Evolutionary conservation across 345 rosid species (phyloP).

Genomic region (Eucalyptus rudis): DNA sequence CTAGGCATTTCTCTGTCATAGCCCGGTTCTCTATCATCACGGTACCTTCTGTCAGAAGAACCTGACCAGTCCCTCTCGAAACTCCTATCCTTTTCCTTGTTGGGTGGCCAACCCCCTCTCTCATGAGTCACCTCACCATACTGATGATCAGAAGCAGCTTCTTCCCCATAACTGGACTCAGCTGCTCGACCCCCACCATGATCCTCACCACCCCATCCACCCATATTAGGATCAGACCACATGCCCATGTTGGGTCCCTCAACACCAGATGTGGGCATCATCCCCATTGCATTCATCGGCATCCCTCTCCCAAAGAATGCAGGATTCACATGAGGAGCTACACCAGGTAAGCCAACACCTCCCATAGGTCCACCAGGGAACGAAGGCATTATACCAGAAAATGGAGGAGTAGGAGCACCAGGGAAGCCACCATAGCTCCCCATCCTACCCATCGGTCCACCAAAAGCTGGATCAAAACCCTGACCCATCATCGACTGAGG

Average conservation of each 20-base stretch:
- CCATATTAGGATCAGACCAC: conserved; percentile 70
- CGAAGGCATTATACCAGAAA: conserved; percentile 48
- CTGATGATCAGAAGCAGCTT: conserved; percentile 75
- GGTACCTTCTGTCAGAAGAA: conserved; percentile 59
- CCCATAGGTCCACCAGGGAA: conserved; percentile 43
- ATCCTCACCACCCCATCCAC: conserved; percentile 69
- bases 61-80: conserved; percentile 72
- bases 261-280: conserved; percentile 52
- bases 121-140: conserved; percentile 65
- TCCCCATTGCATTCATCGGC: conserved; percentile 71
- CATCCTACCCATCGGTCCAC: conserved; percentile 75
- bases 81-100: conserved; percentile 55
- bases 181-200: conserved; percentile 62
- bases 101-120: conserved; percentile 45
- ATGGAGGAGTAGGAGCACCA: conserved; percentile 57
- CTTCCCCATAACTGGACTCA: conserved; percentile 84
- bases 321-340: conserved; percentile 83
- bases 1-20: conserved; percentile 46
- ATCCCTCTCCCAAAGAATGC: conserved; percentile 74
- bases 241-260: conserved; percentile 78
- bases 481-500: conserved; percentile 69
- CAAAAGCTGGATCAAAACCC: conserved; percentile 79
- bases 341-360: conserved; percentile 63
- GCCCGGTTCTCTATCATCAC: conserved; percentile 54
- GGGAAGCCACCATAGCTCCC: conserved; percentile 72